Conservation (phyloP, 2,329 filamentous ascomycete genomes). For the Fusarium siculi region DNA sequence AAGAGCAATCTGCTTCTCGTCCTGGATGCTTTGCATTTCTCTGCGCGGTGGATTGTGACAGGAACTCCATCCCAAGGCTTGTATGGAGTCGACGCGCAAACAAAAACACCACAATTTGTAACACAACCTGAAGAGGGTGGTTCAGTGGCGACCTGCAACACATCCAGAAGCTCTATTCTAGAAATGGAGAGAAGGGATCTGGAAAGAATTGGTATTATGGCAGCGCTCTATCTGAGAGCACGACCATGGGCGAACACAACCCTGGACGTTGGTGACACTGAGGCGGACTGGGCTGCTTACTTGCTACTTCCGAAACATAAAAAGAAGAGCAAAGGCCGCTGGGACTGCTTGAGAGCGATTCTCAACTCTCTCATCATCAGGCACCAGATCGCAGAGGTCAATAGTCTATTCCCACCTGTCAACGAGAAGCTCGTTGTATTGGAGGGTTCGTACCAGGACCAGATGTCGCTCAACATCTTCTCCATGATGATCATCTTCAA, state of each 20-base stretch:
- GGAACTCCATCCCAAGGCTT: constrained; percentile 89
- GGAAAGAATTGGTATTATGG: constrained; percentile 72
- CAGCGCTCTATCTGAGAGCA: constrained; percentile 77
- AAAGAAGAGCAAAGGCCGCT: constrained; percentile 63
- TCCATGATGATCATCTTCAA: constrained; percentile 87
- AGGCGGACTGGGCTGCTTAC: constrained; percentile 78
- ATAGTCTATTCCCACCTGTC: constrained; percentile 74
- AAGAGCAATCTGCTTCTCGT: constrained; percentile 66
- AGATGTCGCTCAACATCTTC: constrained; percentile 84
- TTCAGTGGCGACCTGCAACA: neutral
- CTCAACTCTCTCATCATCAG: constrained; percentile 86
- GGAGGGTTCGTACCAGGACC: constrained; percentile 86
- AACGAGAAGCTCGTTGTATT: constrained; percentile 77
- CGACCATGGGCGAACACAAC: constrained; percentile 79
- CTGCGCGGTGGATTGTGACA: constrained; percentile 87
- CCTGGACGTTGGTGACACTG: constrained; percentile 63
- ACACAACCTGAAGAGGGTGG: neutral
- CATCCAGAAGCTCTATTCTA: constrained; percentile 48
- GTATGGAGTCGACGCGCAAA: constrained; percentile 67
- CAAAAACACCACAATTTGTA: neutral
- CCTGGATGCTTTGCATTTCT: constrained; percentile 67
- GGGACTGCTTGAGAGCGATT: constrained; percentile 72
- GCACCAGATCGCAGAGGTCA: constrained; percentile 79
- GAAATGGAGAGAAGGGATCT: constrained; percentile 71
- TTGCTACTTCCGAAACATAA: constrained; percentile 69